Evolutionary conservation across 129 eudicot species (phyloP), one percentile per base, ranked within the genome.

Genomic region (Dittrichia graveolens): DNA sequence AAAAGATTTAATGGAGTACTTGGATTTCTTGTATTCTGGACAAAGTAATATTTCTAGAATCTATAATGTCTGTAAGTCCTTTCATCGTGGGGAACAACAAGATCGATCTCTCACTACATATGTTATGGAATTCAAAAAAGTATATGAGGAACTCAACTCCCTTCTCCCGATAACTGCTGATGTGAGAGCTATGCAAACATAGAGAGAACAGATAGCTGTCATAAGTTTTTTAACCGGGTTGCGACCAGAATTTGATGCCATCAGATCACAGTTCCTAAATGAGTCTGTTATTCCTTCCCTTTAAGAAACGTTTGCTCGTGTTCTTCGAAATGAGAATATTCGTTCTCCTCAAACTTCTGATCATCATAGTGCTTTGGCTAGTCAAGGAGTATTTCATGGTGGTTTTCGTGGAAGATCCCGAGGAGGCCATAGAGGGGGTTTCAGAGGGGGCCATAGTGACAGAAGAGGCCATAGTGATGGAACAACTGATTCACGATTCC

Each of bases 91-190:
- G 34, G 34, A 62, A 7, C 50, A 38, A 15, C 68, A 62, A 2
- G 50, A 62, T 8, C 38, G 18, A 7, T 62, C 68, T 3, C 68
- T 62, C 5, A 41, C 50, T 6, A 5, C 49, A 7, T 62, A 62
- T 62, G 31, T 41, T 14, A 24, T 62, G 68, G 68, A 62, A 4
- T 41, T 62, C 7, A 62, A 40, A n/a, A n/a, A n/a, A n/a, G n/a
- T n/a, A n/a, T 40, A 62, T 13, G 69, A 63, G n/a, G 69, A 63
- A 14, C 5, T 63, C 5, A 63, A 63, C 39, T 3, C 52, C 7
- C 52, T 41, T 7, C 50, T 42, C 43, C 52, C 53, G 7, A 13
- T 63, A 16, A 42, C 52, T 14, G n/a, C 6, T n/a, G 50, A 39
- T 62, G 49, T 62, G 3, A 40, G n/a, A 41, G 68, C 38, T 4